These are phyloP conservation scores for Hymenoscyphus occultus DNA, from an alignment of 2,329 filamentous ascomycete genomes.

Conservation along the genomic window DNA sequence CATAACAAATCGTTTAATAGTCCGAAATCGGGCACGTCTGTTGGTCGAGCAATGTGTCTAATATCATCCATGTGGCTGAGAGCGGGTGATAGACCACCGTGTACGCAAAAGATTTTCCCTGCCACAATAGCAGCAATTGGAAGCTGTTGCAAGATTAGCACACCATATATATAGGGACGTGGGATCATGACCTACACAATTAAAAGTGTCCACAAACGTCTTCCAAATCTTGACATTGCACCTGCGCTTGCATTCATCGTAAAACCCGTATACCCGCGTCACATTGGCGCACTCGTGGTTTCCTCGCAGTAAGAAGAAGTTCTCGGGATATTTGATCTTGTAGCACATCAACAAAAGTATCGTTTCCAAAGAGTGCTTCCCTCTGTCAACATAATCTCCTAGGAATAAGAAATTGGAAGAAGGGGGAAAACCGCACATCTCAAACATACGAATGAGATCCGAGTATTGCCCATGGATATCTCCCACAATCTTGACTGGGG, in stretches of 20 bases:
- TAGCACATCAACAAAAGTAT: constrained; percentile 91
- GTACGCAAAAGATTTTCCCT: constrained; percentile 96
- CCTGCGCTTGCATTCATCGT: constrained; percentile 94
- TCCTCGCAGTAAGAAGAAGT: constrained; percentile 91
- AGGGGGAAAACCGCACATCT: constrained; percentile 97
- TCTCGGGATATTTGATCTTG: constrained; percentile 95
- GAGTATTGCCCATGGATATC: constrained; percentile 97
- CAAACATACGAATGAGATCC: constrained; percentile 92
- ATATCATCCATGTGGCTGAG: constrained; percentile 98
- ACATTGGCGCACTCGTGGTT: constrained; percentile 98
- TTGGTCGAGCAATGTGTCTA: constrained; percentile 89
- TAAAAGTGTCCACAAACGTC: constrained; percentile 95
- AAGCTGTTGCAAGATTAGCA: constrained; percentile 43
- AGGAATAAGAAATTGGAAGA: constrained; percentile 90
- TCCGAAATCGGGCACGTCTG: constrained; percentile 95
- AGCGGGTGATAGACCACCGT: constrained; percentile 89
- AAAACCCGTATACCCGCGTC: constrained; percentile 93
- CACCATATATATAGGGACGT: not conserved
- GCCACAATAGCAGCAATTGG: constrained; percentile 96
- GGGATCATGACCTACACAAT: constrained; percentile 50
- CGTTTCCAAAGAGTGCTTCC: constrained; percentile 93
- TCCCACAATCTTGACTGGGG: constrained; percentile 96
- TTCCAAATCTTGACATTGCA: constrained; percentile 99
- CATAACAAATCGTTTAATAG: constrained; percentile 92
- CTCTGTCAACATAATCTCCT: constrained; percentile 87